A percentile compares a stretch with the other conserved stretches of the same genome.
phyloP scores from a whole-genome alignment of 2,329 filamentous ascomycete genomes.

The Xylariales sp. region DNA sequence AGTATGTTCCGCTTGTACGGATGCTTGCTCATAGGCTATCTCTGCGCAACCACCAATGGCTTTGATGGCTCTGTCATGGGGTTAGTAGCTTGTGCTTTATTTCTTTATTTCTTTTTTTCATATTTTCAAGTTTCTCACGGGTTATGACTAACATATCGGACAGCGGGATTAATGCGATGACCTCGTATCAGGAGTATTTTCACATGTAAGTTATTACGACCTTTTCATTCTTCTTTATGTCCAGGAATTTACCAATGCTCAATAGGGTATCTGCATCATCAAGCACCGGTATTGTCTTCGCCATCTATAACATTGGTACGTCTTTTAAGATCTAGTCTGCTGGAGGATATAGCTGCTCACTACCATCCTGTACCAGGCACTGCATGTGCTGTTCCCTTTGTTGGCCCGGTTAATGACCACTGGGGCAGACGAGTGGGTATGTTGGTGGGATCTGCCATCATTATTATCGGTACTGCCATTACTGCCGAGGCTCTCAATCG shows the following conservation, averaged over 20 bases:
- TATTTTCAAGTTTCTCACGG: too few species aligned
- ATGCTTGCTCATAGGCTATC: conserved; percentile 28
- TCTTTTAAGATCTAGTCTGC: too few species aligned
- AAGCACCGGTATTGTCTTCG: conserved; percentile 35
- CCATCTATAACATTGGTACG: conserved; percentile 41
- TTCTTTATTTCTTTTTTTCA: too few species aligned
- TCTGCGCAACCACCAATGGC: conserved; percentile 45
- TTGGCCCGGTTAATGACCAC: conserved; percentile 40
- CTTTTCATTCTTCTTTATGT: too few species aligned
- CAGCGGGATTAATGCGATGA: conserved; percentile 43
- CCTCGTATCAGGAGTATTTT: conserved; percentile 41
- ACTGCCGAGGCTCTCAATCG: conserved; percentile 38
- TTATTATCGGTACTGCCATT: conserved; percentile 43
- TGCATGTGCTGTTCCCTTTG: conserved; percentile 45
- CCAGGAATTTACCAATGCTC: too few species aligned
- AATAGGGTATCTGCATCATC: too few species aligned
- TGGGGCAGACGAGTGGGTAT: conserved; percentile 48
- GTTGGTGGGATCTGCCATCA: conserved; percentile 45
- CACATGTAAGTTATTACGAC: conserved; percentile 35
- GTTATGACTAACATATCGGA: too few species aligned
- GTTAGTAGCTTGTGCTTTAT: too few species aligned
- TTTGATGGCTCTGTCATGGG: conserved; percentile 35
- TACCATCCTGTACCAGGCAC: too few species aligned
- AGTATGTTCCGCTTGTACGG: too few species aligned
- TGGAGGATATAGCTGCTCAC: too few species aligned